phyloP scores from a whole-genome alignment of 2,329 filamentous ascomycete genomes.

The Penicillium sp. region DNA sequence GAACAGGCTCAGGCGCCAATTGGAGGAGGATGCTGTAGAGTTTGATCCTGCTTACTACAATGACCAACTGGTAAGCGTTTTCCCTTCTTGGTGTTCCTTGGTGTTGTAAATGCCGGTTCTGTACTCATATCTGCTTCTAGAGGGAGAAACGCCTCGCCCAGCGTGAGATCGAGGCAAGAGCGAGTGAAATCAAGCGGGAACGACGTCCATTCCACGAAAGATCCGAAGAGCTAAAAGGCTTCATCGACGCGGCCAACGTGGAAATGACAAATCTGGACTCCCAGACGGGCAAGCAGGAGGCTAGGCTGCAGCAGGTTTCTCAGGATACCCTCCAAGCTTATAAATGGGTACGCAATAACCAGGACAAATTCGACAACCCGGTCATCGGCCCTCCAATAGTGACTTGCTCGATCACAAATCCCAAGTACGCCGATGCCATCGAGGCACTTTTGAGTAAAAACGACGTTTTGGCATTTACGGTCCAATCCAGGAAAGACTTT shows the following conservation, averaged over 20 bases:
- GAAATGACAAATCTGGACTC: constrained; percentile 68
- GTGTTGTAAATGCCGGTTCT: constrained; percentile 20
- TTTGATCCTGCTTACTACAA: constrained; percentile 74
- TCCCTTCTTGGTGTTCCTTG: background rate
- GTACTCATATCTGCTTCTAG: constrained; percentile 40
- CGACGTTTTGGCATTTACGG: constrained; percentile 68
- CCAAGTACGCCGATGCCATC: constrained; percentile 63
- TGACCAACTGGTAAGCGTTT: constrained; percentile 64
- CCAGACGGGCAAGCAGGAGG: constrained; percentile 71
- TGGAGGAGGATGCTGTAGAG: constrained; percentile 63
- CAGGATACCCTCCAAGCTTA: constrained; percentile 70
- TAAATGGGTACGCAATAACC: constrained; percentile 78
- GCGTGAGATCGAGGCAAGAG: constrained; percentile 43
- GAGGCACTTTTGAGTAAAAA: constrained; percentile 58
- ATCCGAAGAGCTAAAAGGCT: constrained; percentile 38
- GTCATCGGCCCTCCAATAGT: constrained; percentile 82
- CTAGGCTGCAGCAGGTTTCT: constrained; percentile 62
- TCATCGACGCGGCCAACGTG: constrained; percentile 46
- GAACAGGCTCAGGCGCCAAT: constrained; percentile 62
- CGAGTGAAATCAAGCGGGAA: constrained; percentile 45
- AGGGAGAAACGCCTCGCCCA: constrained; percentile 55
- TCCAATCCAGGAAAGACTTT: constrained; percentile 75
- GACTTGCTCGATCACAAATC: constrained; percentile 75
- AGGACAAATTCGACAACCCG: constrained; percentile 68
- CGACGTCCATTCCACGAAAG: constrained; percentile 34